Evolutionary conservation across 148 eudicot genomes (phyloP).

Genomic region (Vaccinium corymbosum): DNA sequence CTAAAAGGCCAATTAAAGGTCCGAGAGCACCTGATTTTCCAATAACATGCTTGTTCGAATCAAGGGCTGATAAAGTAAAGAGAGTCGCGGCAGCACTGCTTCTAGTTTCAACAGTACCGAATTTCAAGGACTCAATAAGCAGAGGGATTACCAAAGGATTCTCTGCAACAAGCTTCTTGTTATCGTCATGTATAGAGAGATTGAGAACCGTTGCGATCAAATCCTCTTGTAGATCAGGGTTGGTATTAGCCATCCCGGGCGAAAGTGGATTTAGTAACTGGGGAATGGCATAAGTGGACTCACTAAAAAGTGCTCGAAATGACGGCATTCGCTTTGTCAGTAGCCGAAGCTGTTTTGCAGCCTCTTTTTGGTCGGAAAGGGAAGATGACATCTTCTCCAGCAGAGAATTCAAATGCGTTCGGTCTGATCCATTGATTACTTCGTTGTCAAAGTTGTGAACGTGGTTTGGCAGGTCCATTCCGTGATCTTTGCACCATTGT

Average conservation of each 20-base stretch:
- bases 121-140: conserved; percentile 37
- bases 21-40: conserved; percentile 36
- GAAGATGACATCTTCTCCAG: conserved; percentile 61
- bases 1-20: conserved; percentile 45
- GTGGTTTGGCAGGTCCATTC: conserved; percentile 41
- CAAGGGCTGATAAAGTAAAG: conserved; percentile 44
- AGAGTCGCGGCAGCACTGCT: conserved; percentile 54
- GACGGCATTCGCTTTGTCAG: conserved; percentile 40
- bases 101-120: conserved; percentile 33
- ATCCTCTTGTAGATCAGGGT: conserved; percentile 49
- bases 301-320: conserved; percentile 38
- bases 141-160: conserved; percentile 37
- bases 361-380: conserved; percentile 59
- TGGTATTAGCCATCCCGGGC: conserved; percentile 13
- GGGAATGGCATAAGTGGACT: conserved; percentile 35
- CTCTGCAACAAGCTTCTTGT: conserved; percentile 38
- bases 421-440: conserved; percentile 42
- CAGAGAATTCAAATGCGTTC: conserved; percentile 43
- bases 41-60: conserved; percentile 38
- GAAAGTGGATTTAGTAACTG: conserved; percentile 34
- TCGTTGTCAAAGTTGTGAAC: conserved; percentile 34
- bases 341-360: conserved; percentile 44
- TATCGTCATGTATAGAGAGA: conserved; percentile 35
- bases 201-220: conserved; percentile 41
- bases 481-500: conserved; percentile 60